Evolutionary conservation across 768 basidiomycete genomes (phyloP), one percentile per base, ranked within the genome.

Genomic region (Guyanaporus albipodus): DNA sequence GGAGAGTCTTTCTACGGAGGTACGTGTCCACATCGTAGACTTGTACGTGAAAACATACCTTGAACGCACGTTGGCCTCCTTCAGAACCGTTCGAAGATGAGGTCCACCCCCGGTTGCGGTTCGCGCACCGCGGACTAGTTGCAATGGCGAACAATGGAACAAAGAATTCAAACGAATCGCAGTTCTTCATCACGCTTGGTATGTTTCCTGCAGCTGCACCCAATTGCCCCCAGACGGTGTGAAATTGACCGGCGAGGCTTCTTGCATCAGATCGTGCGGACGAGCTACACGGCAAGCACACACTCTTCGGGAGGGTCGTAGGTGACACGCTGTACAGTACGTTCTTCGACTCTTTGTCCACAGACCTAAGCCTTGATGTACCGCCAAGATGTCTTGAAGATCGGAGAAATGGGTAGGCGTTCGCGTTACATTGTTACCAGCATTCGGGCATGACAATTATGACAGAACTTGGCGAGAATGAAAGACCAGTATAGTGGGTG

Each of bases 1-100:
- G 94, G 96, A 53, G 95, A 97, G 63, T 94, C 91, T 1, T 89
- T 96, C 64, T 97, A 89, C 56, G 95, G 95, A 65, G 92, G 92
- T 75, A 50, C 51, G 70, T 63, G 28, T 22, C n/a, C 15, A 4
- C 23, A 10, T 39, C 2, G 38, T 37, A 6, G 8, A 28, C 27
- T 28, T 11, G 27, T 6, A 6, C 27, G 27, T 28, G 27, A 6
- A 28, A 6, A 28, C 27, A 28, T 6, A 28, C 27, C 27, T 11
- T 6, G 27, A 11, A 11, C 28, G 28, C 15, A 29, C 15, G 15
- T 29, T 29, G 10, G 3, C 11, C 11, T 29, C 28, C 11, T 29
- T 29, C 43, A 90, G 93, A 94, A 57, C 90, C 85, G 3, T 96
- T 96, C 54, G 87, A 91, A 62, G 92, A 96, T 69, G 94, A 98